A percentile compares a stretch with the other conserved stretches of the same genome.
Conservation (phyloP, 495 filamentous ascomycete species). For the Clavariopsis aquatica region DNA sequence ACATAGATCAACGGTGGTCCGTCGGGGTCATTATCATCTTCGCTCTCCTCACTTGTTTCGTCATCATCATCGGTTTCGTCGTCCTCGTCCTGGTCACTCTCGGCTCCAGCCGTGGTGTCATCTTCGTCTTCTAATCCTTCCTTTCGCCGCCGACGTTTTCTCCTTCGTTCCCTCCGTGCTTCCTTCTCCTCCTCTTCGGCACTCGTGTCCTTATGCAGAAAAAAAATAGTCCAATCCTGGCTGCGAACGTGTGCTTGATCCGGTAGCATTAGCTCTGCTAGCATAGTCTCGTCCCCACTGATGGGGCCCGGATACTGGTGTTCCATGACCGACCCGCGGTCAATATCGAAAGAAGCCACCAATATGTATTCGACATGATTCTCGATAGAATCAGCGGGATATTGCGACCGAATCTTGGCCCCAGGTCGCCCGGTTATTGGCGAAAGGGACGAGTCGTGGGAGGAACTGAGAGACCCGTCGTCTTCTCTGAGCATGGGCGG, state of each 20-base stretch:
- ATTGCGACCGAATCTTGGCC: conserved; percentile 74
- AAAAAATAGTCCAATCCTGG: conserved; percentile 99
- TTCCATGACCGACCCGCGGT: conserved; percentile 95
- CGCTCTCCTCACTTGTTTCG: conserved; percentile 62
- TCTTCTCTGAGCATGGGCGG: conserved; percentile 51
- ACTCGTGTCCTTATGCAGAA: conserved; percentile 90
- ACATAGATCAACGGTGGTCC: conserved; percentile 97
- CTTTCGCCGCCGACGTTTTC: conserved; percentile 46
- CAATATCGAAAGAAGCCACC: conserved; percentile 97
- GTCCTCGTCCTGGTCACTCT: conserved; percentile 53
- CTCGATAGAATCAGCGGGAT: conserved; percentile 73
- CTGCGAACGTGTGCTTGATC: conserved; percentile 94
- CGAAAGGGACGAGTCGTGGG: conserved; percentile 27
- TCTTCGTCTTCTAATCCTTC: conserved; percentile 34
- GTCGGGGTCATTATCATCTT: conserved; percentile 59
- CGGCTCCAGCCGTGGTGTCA: conserved; percentile 25
- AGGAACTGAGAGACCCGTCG: conserved; percentile 31
- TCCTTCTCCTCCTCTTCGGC: conserved; percentile 66
- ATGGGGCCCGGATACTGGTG: conserved; percentile 94
- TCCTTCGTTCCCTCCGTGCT: conserved; percentile 56
- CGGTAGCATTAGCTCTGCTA: conserved; percentile 97
- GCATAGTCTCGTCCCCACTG: conserved; percentile 95
- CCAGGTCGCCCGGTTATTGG: conserved; percentile 1
- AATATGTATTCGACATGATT: conserved; percentile 99
- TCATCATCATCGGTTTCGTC: conserved; percentile 52